Evolutionary conservation across 2,329 filamentous ascomycete species (phyloP), one percentile per base, ranked within the genome.

Genomic region (Plectosphaerella plurivora): DNA sequence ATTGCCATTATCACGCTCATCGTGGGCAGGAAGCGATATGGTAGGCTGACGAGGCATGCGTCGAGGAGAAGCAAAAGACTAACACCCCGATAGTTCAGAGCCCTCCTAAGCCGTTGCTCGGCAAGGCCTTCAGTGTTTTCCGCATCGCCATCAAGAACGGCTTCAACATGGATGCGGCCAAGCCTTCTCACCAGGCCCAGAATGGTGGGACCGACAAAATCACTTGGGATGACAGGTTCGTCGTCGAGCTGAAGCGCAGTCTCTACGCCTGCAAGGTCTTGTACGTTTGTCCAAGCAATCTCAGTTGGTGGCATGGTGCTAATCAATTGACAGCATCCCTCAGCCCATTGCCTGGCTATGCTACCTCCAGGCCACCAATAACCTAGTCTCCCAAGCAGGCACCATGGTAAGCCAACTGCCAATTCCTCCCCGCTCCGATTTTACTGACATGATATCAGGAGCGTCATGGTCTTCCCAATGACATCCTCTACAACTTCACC

Each of bases 261-360:
- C 65, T 78, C 6, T 65, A 87, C 78, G 87, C 86, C 15, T 91
- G 87, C 75, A 83, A 86, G 60, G 85, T 89, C 51, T 89, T 90
- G 56, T 63, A 77, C 56, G 84, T 85, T 55, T 57, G 14, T 15
- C 8, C 12, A 3, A 7, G 1, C 4, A 1, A 4, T 14, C 3
- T 12, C 15, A 8, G 3, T 7, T 8, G 15, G 10, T 12, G 5
- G n/a, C 3, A 4, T 4, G 12, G 16, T 5, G n/a, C 16, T 47
- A 24, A 49, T 15, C 9, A 7, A 33, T 4, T 18, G 24, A 52
- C 28, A 33, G 28, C 28, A 33, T 33, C n/a, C 39, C 55, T n/a
- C 52, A 82, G 57, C 83, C 84, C 35, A 75, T 86, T 59, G 87
- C 82, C 72, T 88, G 83, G 82, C 74, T 88, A 24, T 79, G 82